phyloP scores from a whole-genome alignment of 805 yeast species.

The Cyberlindnera subsufficiens region DNA sequence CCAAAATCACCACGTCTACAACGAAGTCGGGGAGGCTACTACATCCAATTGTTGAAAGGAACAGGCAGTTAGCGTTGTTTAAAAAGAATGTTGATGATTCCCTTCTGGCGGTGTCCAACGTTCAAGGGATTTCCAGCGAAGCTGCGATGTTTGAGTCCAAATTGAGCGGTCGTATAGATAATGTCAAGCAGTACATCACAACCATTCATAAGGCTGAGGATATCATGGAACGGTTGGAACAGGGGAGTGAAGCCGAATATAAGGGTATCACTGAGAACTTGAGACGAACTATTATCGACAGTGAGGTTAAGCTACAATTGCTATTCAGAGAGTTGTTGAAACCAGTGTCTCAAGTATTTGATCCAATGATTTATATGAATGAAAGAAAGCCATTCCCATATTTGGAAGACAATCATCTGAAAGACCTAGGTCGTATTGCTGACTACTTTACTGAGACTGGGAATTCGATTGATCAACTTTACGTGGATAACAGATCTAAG shows the following conservation, averaged over 20 bases:
- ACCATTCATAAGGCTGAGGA: slow-evolving; percentile 39
- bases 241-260: slow-evolving; percentile 36
- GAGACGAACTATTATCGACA: slow-evolving; percentile 46
- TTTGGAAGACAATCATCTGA: slow-evolving; percentile 28
- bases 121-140: slow-evolving; percentile 43
- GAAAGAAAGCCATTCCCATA: slow-evolving; percentile 37
- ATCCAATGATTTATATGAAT: slow-evolving; percentile 36
- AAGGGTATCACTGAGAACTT: slow-evolving; percentile 63
- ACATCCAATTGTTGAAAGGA: slow-evolving; percentile 64
- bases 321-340: slow-evolving; percentile 43
- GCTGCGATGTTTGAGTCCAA: slow-evolving; percentile 36
- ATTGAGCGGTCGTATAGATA: slow-evolving; percentile 26
- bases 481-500: slow-evolving; percentile 36
- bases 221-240: slow-evolving; percentile 31
- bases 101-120: slow-evolving; percentile 38
- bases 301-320: slow-evolving; percentile 48
- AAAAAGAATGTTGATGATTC: slow-evolving; percentile 55
- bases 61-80: slow-evolving; percentile 47
- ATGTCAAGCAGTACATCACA: slow-evolving; percentile 30
- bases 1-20: slow-evolving; percentile 46
- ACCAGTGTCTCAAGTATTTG: slow-evolving; percentile 35
- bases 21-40: slow-evolving; percentile 54
- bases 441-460: slow-evolving; percentile 37
- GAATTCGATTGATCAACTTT: slow-evolving; percentile 26
- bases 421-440: slow-evolving; percentile 36